Conservation (phyloP, 208 protist species). For the Endotrypanum monterogeii region DNA sequence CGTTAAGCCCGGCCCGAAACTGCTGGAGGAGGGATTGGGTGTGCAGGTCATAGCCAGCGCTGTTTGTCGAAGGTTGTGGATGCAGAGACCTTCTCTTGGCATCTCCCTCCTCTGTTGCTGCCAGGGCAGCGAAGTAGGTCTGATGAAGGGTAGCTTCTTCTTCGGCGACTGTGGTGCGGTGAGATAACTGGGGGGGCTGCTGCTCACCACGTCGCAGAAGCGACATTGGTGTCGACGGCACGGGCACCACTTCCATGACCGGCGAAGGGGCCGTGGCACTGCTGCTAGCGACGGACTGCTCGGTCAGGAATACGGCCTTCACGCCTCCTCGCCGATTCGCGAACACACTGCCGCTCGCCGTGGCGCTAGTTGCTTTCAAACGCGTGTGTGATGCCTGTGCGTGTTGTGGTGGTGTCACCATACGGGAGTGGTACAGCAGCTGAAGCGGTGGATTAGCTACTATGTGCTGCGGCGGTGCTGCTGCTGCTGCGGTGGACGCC, state of each 20-base stretch:
- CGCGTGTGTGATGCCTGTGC: not conserved
- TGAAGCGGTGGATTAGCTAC: slow-evolving; percentile 17
- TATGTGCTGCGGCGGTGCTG: not conserved
- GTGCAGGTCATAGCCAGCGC: not conserved
- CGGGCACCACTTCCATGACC: slow-evolving; percentile 23
- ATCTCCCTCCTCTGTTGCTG: not conserved
- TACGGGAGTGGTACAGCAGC: slow-evolving; percentile 9
- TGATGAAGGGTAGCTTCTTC: slow-evolving; percentile 32
- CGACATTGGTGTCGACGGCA: not conserved
- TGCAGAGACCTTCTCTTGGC: not conserved
- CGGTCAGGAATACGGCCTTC: slow-evolving; percentile 23
- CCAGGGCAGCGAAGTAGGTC: slow-evolving; percentile 32
- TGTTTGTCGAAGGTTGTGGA: not conserved
- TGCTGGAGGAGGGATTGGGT: slow-evolving; percentile 17
- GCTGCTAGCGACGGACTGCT: not conserved
- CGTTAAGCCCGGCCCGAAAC: slow-evolving; percentile 9
- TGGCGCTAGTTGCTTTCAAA: not conserved
- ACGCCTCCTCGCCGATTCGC: slow-evolving; percentile 11
- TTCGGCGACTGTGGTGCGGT: slow-evolving; percentile 19
- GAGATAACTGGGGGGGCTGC: slow-evolving; percentile 7
- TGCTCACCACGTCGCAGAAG: not conserved
- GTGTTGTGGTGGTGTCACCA: not conserved
- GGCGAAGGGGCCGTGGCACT: slow-evolving; percentile 10
- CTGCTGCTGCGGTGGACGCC: not conserved
- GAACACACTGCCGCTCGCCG: not conserved